Base-by-base conservation (phyloP, 441 rosid species). In the Kokia cookei region DNA sequence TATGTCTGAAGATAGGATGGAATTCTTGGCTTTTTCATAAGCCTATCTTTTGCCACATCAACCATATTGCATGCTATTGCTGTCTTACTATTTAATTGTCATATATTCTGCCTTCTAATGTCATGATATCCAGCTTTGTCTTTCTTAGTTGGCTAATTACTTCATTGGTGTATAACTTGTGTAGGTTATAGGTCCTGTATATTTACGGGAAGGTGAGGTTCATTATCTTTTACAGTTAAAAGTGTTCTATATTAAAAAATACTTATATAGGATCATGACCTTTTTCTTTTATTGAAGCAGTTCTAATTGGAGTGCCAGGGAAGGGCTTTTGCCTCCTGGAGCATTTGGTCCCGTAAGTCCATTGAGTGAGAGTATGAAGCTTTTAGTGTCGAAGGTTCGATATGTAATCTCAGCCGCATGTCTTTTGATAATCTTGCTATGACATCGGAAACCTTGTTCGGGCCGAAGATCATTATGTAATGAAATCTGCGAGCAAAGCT, bases 281-380 rank as follows among this genome's bases (percentile, higher is more conserved):
- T 42, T 19, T 11, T 71, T 68, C 12, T 62, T 35, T 29, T 71
- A n/a, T 75, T 81, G 65, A 22, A 72, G 76, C 87, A 96, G 97
- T 73, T 43, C 80, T 22, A 87, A 80, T 83, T 86, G 84, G 47
- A 89, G 84, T 83, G 75, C 82, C 9, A 58, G 74, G 1, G 58
- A 71, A 1, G 83, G 82, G 12, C 3, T 76, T 42, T 71, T 75
- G 22, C 76, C 97, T 48, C 83, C 94, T 0, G 76, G 61, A 10
- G 96, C 99, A 3, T 79, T 82, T 22, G 97, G 92, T 66, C 99
- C 99, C 1, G 72, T 77, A 57, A 88, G 90, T 79, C 88, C 93
- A 22, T 26, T 78, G 4, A 88, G 84, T 78, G 94, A 85, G 65
- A 81, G 84, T 60, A 73, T 75, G 55, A 83, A 73, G 60, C 72